Evolutionary conservation across 495 filamentous ascomycete genomes (phyloP).

Genomic region (Rusavskia elegans): DNA sequence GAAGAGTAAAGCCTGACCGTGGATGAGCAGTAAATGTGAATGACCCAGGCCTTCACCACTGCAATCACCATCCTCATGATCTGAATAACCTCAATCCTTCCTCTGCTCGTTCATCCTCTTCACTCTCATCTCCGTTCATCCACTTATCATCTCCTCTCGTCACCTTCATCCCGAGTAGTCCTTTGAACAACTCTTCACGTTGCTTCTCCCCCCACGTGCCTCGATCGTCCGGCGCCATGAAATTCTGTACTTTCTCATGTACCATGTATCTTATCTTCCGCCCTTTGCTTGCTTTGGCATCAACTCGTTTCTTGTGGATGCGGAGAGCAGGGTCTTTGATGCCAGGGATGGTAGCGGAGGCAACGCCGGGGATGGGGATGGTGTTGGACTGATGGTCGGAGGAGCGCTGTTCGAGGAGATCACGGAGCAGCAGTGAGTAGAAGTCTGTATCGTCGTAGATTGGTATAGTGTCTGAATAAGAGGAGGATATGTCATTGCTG

Average conservation of each 20-base stretch:
- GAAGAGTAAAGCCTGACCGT: too few species aligned
- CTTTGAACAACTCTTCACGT: constrained; percentile 75
- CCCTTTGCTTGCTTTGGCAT: constrained; percentile 90
- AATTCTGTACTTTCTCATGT: constrained; percentile 94
- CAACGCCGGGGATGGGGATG: neutral
- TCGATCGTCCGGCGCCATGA: constrained; percentile 86
- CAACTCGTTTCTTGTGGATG: constrained; percentile 61
- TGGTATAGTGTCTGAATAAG: constrained; percentile 1
- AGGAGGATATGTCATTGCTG: neutral
- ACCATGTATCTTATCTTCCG: constrained; percentile 85
- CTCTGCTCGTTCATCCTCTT: constrained; percentile 42
- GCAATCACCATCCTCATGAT: constrained; percentile 5
- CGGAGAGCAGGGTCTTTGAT: neutral
- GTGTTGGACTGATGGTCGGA: constrained; percentile 7
- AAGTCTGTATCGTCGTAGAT: constrained; percentile 90
- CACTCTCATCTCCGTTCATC: constrained; percentile 30
- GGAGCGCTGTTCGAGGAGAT: constrained; percentile 76
- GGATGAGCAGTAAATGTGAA: too few species aligned
- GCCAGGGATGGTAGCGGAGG: constrained; percentile 12
- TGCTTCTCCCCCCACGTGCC: constrained; percentile 60
- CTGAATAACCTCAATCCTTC: constrained; percentile 65
- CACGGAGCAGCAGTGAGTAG: constrained; percentile 81
- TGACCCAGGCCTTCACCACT: too few species aligned
- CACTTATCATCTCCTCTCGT: constrained; percentile 28
- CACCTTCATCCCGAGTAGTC: constrained; percentile 68